phyloP scores from a whole-genome alignment of 345 rosid genomes.

The Salix purpurea region DNA sequence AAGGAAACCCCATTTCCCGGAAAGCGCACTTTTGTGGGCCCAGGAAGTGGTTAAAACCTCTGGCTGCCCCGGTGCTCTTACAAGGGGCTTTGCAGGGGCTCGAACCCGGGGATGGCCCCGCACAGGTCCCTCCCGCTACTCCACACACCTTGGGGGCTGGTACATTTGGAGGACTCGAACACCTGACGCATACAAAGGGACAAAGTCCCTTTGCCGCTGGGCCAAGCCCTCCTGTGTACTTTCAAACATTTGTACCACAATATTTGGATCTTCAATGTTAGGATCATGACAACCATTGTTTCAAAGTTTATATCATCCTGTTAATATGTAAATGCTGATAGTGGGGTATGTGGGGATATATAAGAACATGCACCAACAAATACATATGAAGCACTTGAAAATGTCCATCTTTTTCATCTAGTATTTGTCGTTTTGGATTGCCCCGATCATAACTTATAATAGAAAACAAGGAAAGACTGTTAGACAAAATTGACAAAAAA shows the following conservation, averaged over 20 bases:
- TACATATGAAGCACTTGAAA: constrained; percentile 56
- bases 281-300: constrained; percentile 55
- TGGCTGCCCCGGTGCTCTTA: too few relatives aligned
- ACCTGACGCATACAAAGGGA: too few relatives aligned
- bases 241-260: constrained; percentile 78
- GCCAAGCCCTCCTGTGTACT: too few relatives aligned
- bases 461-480: constrained; percentile 1
- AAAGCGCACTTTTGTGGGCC: too few relatives aligned
- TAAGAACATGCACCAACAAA: not conserved
- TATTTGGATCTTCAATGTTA: constrained; percentile 85
- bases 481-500: not conserved
- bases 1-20: too few relatives aligned
- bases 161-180: too few relatives aligned
- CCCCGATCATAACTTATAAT: constrained; percentile 75
- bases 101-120: too few relatives aligned
- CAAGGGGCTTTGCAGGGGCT: too few relatives aligned
- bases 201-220: too few relatives aligned
- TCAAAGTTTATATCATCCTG: not conserved
- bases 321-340: not conserved
- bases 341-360: not conserved
- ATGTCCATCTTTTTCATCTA: constrained; percentile 55
- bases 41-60: too few relatives aligned
- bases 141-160: too few relatives aligned
- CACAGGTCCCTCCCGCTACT: too few relatives aligned
- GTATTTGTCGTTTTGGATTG: constrained; percentile 67